Evolutionary conservation across 2,329 filamentous ascomycete species (phyloP).

Genomic region (Epichloe typhina): DNA sequence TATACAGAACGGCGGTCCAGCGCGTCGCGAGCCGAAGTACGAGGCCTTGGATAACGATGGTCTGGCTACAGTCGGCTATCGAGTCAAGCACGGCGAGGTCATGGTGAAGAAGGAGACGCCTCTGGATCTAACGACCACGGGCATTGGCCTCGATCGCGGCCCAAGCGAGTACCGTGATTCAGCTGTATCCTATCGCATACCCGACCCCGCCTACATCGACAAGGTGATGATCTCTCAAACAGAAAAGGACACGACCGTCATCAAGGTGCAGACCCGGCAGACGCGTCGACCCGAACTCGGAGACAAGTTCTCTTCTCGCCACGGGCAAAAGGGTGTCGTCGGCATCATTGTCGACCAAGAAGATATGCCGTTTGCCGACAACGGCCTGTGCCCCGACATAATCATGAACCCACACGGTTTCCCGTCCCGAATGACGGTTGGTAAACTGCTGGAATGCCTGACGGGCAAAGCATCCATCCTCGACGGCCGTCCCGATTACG

Average conservation of each 20-base stretch:
- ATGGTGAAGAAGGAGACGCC: slow-evolving; percentile 88
- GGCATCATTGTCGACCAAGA: slow-evolving; percentile 94
- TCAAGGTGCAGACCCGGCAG: slow-evolving; percentile 95
- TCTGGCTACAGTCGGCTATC: slow-evolving; percentile 72
- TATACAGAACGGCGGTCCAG: slow-evolving; percentile 43
- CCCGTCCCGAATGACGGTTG: slow-evolving; percentile 97
- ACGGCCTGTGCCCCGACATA: slow-evolving; percentile 86
- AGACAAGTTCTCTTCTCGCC: slow-evolving; percentile 96
- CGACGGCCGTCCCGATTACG: slow-evolving; percentile 75
- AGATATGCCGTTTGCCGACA: slow-evolving; percentile 91
- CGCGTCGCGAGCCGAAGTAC: slow-evolving; percentile 52
- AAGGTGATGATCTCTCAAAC: slow-evolving; percentile 91
- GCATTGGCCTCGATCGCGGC: slow-evolving; percentile 53
- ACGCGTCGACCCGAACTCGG: slow-evolving; percentile 89
- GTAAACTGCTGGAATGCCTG: slow-evolving; percentile 90
- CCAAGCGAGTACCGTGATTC: slow-evolving; percentile 53
- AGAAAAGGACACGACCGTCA: slow-evolving; percentile 70
- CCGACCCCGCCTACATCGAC: slow-evolving; percentile 82
- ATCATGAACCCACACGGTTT: slow-evolving; percentile 99
- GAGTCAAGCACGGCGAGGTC: slow-evolving; percentile 64
- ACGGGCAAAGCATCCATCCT: slow-evolving; percentile 89
- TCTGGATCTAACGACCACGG: slow-evolving; percentile 59
- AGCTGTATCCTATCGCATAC: slow-evolving; percentile 65
- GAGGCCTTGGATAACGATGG: slow-evolving; percentile 72
- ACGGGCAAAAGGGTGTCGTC: slow-evolving; percentile 96